A percentile compares a stretch with the other conserved stretches of the same genome.
phyloP scores from a whole-genome alignment of 441 rosid genomes.

The Aleurites moluccanus region DNA sequence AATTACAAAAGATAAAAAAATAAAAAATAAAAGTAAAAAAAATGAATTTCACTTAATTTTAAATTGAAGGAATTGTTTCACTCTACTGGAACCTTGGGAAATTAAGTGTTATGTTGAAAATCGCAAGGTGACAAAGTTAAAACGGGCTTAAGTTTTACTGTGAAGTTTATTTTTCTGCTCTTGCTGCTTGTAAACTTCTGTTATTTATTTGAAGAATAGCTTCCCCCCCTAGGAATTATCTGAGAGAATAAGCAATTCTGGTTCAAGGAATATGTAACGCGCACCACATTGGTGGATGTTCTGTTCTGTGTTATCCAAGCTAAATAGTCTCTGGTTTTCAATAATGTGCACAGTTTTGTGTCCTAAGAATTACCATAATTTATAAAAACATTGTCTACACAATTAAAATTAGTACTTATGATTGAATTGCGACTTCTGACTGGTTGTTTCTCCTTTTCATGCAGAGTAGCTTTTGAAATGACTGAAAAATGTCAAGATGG shows the following conservation, averaged over 20 bases:
- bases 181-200: background rate
- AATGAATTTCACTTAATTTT: background rate
- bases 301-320: background rate
- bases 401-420: background rate
- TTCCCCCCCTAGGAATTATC: background rate
- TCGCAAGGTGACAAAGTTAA: background rate
- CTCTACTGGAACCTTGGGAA: background rate
- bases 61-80: background rate
- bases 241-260: background rate
- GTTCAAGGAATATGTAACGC: background rate
- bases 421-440: background rate
- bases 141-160: background rate
- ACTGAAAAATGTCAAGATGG: slow-evolving; percentile 36
- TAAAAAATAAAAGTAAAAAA: too few species aligned
- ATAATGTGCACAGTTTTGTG: background rate
- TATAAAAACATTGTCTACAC: background rate
- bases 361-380: background rate
- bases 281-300: background rate
- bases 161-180: background rate
- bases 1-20: background rate
- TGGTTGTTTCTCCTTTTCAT: slow-evolving; percentile 7
- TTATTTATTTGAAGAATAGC: background rate
- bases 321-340: background rate
- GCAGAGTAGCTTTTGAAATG: slow-evolving; percentile 47
- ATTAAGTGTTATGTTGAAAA: background rate